phyloP scores from a whole-genome alignment of 805 yeast genomes.

The Spathaspora arborariae region DNA sequence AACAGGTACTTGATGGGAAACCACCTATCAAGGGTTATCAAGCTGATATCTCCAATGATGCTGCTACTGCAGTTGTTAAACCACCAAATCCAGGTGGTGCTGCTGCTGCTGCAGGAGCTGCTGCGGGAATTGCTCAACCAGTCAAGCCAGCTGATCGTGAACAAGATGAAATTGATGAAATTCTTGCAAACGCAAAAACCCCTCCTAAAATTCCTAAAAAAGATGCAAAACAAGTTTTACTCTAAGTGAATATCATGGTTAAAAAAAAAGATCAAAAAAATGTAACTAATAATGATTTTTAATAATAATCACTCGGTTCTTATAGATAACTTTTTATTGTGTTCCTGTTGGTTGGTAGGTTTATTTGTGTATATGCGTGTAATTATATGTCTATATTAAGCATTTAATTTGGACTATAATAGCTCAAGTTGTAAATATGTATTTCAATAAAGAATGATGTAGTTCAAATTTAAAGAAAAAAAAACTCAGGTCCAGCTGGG shows the following conservation, averaged over 20 bases:
- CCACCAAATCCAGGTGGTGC: conserved; percentile 1
- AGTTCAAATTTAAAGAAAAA: background rate
- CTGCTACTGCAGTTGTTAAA: background rate
- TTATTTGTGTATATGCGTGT: background rate
- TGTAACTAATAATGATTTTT: background rate
- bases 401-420: background rate
- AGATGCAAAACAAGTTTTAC: background rate
- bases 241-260: background rate
- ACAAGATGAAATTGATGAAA: conserved; percentile 6
- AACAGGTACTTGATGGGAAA: conserved; percentile 4
- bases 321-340: background rate
- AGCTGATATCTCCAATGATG: conserved; percentile 2
- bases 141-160: background rate
- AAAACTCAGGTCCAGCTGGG: conserved; percentile 21
- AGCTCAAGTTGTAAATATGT: background rate
- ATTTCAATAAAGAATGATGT: no score
- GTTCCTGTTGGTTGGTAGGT: background rate
- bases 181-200: background rate
- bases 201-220: background rate
- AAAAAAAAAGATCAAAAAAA: background rate
- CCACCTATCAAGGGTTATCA: conserved; percentile 4
- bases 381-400: background rate
- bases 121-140: background rate
- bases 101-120: conserved; percentile 2
- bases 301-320: background rate